phyloP scores from a whole-genome alignment of 495 filamentous ascomycete genomes.

The Annulohypoxylon stygium region DNA sequence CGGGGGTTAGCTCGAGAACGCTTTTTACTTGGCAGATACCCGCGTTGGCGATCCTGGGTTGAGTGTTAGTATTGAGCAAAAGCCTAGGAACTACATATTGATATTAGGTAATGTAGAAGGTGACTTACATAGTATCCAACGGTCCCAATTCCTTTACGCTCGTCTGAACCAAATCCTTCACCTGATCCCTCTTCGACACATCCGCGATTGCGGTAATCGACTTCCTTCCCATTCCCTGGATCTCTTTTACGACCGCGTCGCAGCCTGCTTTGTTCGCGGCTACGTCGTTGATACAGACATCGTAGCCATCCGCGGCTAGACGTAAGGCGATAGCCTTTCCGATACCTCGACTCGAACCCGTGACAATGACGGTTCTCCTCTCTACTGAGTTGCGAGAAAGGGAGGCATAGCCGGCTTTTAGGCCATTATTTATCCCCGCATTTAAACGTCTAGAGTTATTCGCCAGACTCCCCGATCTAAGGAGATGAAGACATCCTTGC shows the following conservation, averaged over 20 bases:
- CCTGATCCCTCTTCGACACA: constrained; percentile 64
- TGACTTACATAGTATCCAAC: constrained; percentile 64
- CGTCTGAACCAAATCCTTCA: constrained; percentile 62
- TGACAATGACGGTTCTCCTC: constrained; percentile 65
- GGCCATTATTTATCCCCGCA: not conserved
- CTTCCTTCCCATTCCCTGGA: constrained; percentile 60
- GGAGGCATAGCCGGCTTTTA: constrained; percentile 25
- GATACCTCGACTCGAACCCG: constrained; percentile 69
- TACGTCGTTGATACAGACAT: constrained; percentile 72
- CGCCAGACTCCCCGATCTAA: not conserved
- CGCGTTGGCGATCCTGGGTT: constrained; percentile 65
- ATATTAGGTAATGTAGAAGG: no score
- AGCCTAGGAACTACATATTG: no score
- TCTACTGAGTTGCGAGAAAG: constrained; percentile 9
- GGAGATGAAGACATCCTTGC: constrained; percentile 9
- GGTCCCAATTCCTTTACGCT: constrained; percentile 64
- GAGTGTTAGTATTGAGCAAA: no score
- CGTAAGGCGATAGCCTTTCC: constrained; percentile 72
- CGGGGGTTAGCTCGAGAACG: constrained; percentile 64
- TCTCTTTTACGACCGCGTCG: constrained; percentile 63
- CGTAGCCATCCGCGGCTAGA: constrained; percentile 70
- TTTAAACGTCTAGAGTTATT: not conserved
- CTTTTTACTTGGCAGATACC: constrained; percentile 69
- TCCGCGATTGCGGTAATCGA: constrained; percentile 65
- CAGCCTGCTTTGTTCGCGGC: constrained; percentile 58